Conservation (phyloP, 2,329 filamentous ascomycete genomes). For the Hypoxylon sp. region DNA sequence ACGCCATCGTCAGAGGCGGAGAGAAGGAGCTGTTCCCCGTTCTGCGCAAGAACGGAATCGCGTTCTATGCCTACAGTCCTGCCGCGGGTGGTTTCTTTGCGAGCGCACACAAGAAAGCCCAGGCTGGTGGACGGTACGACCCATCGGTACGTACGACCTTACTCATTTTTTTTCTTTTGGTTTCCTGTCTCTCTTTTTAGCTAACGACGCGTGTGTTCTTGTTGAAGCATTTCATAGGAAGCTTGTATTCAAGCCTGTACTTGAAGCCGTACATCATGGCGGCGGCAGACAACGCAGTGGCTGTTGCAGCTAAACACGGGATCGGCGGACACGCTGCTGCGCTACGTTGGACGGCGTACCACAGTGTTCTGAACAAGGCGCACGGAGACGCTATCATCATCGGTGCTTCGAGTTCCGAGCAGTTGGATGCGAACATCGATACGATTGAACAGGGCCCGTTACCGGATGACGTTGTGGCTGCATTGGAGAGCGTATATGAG, state of each 20-base stretch:
- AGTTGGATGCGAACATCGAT: conserved; percentile 56
- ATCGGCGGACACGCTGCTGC: conserved; percentile 60
- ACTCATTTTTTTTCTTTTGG: background rate
- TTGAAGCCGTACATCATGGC: conserved; percentile 23
- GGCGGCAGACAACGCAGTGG: conserved; percentile 50
- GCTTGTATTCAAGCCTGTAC: conserved; percentile 1
- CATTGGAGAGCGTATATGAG: conserved; percentile 41
- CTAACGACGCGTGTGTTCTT: background rate
- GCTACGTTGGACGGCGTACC: conserved; percentile 59
- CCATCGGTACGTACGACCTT: background rate
- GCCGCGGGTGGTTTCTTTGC: conserved; percentile 9
- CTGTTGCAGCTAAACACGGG: conserved; percentile 53
- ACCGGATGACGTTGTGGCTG: conserved; percentile 55
- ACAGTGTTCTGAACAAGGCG: conserved; percentile 53
- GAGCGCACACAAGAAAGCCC: background rate
- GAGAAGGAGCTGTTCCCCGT: conserved; percentile 62
- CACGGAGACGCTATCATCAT: conserved; percentile 44
- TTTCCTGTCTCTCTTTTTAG: background rate
- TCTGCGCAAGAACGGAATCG: conserved; percentile 59
- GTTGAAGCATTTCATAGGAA: background rate
- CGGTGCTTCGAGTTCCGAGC: conserved; percentile 56
- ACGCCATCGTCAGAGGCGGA: conserved; percentile 59
- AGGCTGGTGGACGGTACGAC: background rate
- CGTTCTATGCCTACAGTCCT: conserved; percentile 61
- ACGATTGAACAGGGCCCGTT: conserved; percentile 59